These are phyloP conservation scores for Suillus ampliporus DNA, from an alignment of 768 basidiomycete genomes.

Conservation along the genomic window DNA sequence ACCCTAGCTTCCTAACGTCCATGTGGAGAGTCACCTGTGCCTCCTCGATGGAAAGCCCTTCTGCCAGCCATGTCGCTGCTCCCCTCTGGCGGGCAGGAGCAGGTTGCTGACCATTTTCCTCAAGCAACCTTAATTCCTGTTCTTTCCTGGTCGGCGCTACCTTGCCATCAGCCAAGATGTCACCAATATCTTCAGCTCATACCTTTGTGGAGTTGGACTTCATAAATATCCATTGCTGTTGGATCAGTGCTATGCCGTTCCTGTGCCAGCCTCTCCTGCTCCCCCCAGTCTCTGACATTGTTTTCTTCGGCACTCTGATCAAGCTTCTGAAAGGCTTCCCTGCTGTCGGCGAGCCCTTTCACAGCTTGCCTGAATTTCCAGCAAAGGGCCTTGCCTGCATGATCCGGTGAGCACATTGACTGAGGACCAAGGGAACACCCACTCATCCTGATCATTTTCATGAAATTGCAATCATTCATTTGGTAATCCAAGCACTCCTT, in stretches of 20 bases:
- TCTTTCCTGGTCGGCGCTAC: conserved; percentile 1
- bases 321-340: neutral
- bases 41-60: conserved; percentile 2
- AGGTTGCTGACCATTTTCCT: neutral
- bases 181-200: neutral
- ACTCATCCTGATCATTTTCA: conserved; percentile 26
- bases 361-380: conserved; percentile 2
- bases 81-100: neutral
- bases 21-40: neutral
- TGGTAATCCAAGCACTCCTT: conserved; percentile 28
- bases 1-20: neutral
- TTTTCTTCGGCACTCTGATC: neutral
- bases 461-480: conserved; percentile 28
- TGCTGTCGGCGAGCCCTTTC: neutral
- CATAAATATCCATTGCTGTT: conserved; percentile 7
- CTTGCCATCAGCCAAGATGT: neutral
- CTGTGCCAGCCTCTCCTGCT: neutral
- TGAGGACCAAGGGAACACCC: conserved; percentile 4
- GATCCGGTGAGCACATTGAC: neutral
- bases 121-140: neutral
- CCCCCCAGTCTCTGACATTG: neutral
- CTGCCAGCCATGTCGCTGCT: neutral
- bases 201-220: neutral
- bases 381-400: neutral
- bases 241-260: neutral